phyloP scores from a whole-genome alignment of 164 flowering plant genomes.

The Macadamia tetraphylla region DNA sequence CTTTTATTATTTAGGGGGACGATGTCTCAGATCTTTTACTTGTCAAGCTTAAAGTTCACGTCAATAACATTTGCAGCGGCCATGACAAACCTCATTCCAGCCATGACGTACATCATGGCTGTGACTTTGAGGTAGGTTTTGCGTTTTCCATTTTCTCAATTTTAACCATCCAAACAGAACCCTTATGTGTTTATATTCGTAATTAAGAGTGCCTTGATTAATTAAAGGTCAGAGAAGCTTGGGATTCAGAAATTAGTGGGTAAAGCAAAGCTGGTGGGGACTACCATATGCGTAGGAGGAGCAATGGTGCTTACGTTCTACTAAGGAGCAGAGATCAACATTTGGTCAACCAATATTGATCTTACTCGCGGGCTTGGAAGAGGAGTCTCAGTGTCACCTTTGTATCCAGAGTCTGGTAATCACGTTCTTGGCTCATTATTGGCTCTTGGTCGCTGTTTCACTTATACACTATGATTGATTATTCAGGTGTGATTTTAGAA shows the following conservation, averaged over 20 bases:
- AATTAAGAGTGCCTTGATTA: too few relatives aligned
- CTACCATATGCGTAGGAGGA: slow-evolving; percentile 50
- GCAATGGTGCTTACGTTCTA: slow-evolving; percentile 67
- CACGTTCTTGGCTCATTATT: slow-evolving; percentile 27
- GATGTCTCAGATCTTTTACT: slow-evolving; percentile 41
- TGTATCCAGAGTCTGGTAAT: slow-evolving; percentile 16
- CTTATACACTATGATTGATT: slow-evolving; percentile 36
- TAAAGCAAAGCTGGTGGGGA: slow-evolving; percentile 51
- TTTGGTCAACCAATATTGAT: slow-evolving; percentile 33
- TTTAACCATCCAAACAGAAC: too few relatives aligned
- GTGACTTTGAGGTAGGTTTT: slow-evolving; percentile 30
- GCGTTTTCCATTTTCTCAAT: too few relatives aligned
- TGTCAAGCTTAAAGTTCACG: slow-evolving; percentile 37
- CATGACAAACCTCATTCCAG: slow-evolving; percentile 52
- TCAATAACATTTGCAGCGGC: slow-evolving; percentile 63
- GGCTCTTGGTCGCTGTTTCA: slow-evolving; percentile 26
- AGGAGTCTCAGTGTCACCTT: not conserved
- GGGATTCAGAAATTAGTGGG: slow-evolving; percentile 19
- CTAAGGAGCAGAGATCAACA: slow-evolving; percentile 42
- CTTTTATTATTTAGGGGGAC: slow-evolving; percentile 33
- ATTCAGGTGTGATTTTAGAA: slow-evolving; percentile 33
- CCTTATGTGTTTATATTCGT: too few relatives aligned
- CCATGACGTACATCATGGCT: slow-evolving; percentile 55
- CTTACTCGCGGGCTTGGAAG: slow-evolving; percentile 4
- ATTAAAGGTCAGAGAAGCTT: too few relatives aligned